Evolutionary conservation across 495 filamentous ascomycete species (phyloP).

Genomic region (Aspergillus indologenus): DNA sequence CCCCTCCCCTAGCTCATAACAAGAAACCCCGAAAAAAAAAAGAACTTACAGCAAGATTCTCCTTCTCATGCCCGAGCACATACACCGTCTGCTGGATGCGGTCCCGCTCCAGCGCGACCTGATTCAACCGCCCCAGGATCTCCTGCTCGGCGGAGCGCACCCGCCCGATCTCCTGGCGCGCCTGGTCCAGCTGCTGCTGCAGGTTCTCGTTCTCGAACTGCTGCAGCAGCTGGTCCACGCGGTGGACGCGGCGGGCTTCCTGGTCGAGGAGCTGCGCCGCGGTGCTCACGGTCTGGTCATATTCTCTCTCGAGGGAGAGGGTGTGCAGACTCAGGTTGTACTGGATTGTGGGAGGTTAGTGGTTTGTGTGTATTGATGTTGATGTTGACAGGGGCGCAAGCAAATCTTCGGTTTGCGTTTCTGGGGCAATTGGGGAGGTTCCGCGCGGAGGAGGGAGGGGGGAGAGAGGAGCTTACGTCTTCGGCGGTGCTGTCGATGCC

Average conservation of each 20-base stretch:
- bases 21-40: not conserved
- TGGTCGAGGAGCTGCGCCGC: conserved; percentile 60
- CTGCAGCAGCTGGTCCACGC: conserved; percentile 63
- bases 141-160: conserved; percentile 51
- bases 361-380: no score
- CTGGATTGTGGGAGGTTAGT: conserved; percentile 15
- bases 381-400: no score
- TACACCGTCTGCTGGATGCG: conserved; percentile 54
- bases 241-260: conserved; percentile 63
- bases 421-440: not conserved
- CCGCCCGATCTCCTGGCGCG: conserved; percentile 47
- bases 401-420: no score
- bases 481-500: not conserved
- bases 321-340: conserved; percentile 47
- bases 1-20: no score
- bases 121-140: conserved; percentile 55
- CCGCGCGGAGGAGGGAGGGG: no score
- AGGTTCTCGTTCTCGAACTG: conserved; percentile 68
- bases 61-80: conserved; percentile 58
- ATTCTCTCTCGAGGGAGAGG: conserved; percentile 59
- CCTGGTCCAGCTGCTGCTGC: conserved; percentile 56
- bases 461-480: not conserved
- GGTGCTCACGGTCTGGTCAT: conserved; percentile 56
- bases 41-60: conserved; percentile 60
- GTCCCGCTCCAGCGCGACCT: conserved; percentile 52